These are phyloP conservation scores for Neurospora sp. DNA, from an alignment of 495 filamentous ascomycete genomes.

Conservation along the genomic window DNA sequence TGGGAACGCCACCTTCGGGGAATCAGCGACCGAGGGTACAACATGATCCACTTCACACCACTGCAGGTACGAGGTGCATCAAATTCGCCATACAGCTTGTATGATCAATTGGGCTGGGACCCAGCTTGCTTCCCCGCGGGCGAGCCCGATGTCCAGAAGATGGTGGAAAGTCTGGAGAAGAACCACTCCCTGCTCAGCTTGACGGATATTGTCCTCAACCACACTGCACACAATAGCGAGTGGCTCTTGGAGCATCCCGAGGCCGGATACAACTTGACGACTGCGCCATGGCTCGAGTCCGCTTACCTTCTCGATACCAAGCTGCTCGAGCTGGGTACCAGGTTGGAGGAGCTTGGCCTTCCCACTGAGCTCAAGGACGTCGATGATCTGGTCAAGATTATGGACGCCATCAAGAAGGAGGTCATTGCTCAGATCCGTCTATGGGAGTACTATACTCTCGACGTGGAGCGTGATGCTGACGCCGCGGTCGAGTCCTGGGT, in stretches of 20 bases:
- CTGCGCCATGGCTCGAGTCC: constrained; percentile 85
- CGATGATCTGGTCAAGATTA: constrained; percentile 72
- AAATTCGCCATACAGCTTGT: constrained; percentile 95
- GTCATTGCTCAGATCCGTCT: constrained; percentile 66
- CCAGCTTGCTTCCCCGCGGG: constrained; percentile 73
- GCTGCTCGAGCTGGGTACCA: constrained; percentile 63
- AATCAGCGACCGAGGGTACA: constrained; percentile 83
- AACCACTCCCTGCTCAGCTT: constrained; percentile 77
- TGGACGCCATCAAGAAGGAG: constrained; percentile 72
- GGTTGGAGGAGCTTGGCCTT: constrained; percentile 56
- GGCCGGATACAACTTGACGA: constrained; percentile 87
- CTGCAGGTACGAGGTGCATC: constrained; percentile 79
- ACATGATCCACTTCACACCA: constrained; percentile 98
- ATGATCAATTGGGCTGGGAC: constrained; percentile 84
- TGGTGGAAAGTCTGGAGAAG: constrained; percentile 75
- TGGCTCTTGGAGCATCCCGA: constrained; percentile 96
- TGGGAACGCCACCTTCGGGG: constrained; percentile 86
- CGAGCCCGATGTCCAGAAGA: constrained; percentile 66
- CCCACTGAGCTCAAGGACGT: constrained; percentile 60
- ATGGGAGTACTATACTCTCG: constrained; percentile 88
- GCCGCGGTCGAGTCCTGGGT: constrained; percentile 62
- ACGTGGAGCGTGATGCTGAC: constrained; percentile 64
- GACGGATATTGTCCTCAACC: constrained; percentile 97
- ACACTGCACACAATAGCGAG: constrained; percentile 89
- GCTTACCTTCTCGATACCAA: constrained; percentile 81